Conservation (phyloP, 495 filamentous ascomycete species). For the Aspergillus bertholletiae region DNA sequence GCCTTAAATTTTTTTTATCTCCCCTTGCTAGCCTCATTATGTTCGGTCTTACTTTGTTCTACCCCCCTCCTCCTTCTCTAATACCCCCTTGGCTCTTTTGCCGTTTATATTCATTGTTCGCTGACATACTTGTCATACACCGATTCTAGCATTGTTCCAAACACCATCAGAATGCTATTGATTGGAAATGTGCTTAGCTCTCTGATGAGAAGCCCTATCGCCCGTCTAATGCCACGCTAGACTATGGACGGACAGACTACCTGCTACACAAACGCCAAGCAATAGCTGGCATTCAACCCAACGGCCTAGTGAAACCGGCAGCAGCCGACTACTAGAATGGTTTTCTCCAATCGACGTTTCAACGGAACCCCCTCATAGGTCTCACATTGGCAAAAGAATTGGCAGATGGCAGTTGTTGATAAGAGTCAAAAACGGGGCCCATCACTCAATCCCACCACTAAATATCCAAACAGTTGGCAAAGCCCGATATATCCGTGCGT, state of each 20-base stretch:
- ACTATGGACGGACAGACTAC: background rate
- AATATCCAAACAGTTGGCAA: background rate
- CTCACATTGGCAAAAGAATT: background rate
- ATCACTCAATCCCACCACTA: background rate
- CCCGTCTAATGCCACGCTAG: background rate
- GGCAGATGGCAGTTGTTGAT: background rate
- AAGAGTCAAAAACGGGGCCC: background rate
- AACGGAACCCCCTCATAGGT: background rate
- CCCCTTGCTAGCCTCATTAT: background rate
- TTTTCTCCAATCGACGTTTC: background rate
- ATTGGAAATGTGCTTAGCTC: background rate
- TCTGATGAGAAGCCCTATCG: background rate
- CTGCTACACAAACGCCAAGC: background rate
- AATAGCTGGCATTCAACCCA: background rate
- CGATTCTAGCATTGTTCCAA: background rate
- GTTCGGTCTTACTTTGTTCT: background rate
- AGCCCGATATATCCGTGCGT: constrained; percentile 11
- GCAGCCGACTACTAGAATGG: background rate
- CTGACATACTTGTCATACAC: background rate
- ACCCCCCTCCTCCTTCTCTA: background rate
- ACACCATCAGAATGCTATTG: background rate
- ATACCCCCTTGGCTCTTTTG: background rate
- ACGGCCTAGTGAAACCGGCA: background rate
- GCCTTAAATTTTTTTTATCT: background rate
- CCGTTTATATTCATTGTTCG: background rate